Conservation (phyloP, 345 rosid genomes). For the Brassica cretica region DNA sequence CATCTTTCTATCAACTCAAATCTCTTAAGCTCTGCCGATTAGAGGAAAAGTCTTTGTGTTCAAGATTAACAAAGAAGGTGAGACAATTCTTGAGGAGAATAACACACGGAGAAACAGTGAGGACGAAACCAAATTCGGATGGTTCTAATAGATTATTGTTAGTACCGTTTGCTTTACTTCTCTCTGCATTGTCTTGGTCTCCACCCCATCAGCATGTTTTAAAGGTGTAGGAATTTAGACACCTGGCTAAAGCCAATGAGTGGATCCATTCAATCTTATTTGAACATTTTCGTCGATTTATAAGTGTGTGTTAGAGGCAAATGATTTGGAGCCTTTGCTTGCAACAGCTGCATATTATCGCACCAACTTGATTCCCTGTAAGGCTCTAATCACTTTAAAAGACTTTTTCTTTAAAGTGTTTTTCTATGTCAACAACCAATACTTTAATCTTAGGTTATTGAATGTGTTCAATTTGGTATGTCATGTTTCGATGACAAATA, state of each 20-base stretch:
- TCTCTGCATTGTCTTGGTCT: slow-evolving; percentile 16
- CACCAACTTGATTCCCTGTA: slow-evolving; percentile 2
- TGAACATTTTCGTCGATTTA: background rate
- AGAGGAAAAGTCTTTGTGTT: too few relatives aligned
- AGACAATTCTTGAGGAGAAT: too few relatives aligned
- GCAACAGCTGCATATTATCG: slow-evolving; percentile 6
- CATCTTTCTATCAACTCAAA: too few relatives aligned
- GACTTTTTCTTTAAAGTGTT: background rate
- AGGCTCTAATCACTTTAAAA: slow-evolving; percentile 4
- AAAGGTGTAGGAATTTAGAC: background rate
- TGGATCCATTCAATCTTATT: slow-evolving; percentile 9
- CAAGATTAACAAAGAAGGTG: too few relatives aligned
- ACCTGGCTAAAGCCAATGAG: slow-evolving; percentile 9
- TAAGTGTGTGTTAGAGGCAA: slow-evolving; percentile 12
- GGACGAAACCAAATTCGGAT: too few relatives aligned
- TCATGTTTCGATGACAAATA: background rate
- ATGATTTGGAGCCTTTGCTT: slow-evolving; percentile 22
- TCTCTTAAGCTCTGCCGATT: too few relatives aligned
- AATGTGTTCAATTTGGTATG: slow-evolving; percentile 2
- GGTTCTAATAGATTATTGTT: too few relatives aligned
- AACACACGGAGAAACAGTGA: too few relatives aligned
- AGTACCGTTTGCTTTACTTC: background rate
- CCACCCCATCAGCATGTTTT: slow-evolving; percentile 6
- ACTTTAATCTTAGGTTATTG: background rate
- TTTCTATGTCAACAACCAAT: slow-evolving; percentile 2